Evolutionary conservation across 306 rosid species (phyloP), one percentile per base, ranked within the genome.

Genomic region (Cucumis cinereus): DNA sequence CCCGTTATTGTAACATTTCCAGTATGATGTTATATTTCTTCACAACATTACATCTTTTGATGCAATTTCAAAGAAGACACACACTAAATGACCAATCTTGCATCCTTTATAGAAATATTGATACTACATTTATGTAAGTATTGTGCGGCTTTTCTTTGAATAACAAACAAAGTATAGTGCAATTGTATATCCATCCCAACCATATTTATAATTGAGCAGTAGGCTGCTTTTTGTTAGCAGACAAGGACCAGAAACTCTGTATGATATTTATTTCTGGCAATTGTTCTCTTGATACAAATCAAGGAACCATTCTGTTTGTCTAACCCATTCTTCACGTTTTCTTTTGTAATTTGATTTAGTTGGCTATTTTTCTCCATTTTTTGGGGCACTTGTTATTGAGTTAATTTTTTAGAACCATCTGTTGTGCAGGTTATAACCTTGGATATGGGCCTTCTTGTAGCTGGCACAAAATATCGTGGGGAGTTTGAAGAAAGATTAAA

Each of bases 401-500:
- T 9, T 28, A 23, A 4, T 53, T 26, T 16, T 15, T 54, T 11
- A 66, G 8, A 41, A 41, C 7, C 60, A 38, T 77, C 36, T 45
- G 28, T 73, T 53, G 45, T 82, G 72, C 84, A 93, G 98, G 98
- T 93, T 77, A 90, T 93, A 75, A 93, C 98, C 79, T 86, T 93
- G 78, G 98, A 93, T 82, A 93, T 93, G 98, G 98, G 98, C 73
- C 94, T 93, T 75, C 97, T 93, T 66, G 98, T 93, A 13, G 98
- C 98, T 58, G 98, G 98, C 74, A 93, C 98, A 71, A 93, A 93
- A 83, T 93, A 93, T 74, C 98, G 98, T 90, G 98, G 98, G 80
- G 98, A 93, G 87, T 93, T 91, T 81, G 98, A 94, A 84, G 98
- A 94, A 83, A 90, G 98, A 55, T 70, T 94, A 53, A 94, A 94